Base-by-base conservation (phyloP, 2,329 filamentous ascomycete species). In the Ceratocystiopsis minuta region DNA sequence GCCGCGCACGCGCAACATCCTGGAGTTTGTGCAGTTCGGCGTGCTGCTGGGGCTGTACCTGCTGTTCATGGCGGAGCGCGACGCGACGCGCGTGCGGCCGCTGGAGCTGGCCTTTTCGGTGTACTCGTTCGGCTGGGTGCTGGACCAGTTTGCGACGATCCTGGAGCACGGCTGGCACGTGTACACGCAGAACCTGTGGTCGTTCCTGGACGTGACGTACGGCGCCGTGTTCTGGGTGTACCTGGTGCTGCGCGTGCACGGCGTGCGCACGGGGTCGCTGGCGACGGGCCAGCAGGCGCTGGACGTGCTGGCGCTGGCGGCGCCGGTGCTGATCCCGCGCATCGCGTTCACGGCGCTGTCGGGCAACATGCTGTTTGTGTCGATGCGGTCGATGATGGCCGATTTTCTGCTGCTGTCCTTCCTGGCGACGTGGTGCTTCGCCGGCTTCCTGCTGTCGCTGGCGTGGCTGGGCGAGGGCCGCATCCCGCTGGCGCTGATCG, bases 181-280 rank as follows among this genome's bases (percentile, higher is more conserved):
- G 1, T 87, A 90, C 53, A 86, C 83, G 0, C 82, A 92, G 55
- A 88, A 90, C 51, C 62, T 92, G 4, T 92, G 84, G 84, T 85
- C 82, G 0, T 90, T 92, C 52, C 68, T 92, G 15, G 84, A 90
- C 55, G 75, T 88, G 38, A 75, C 74, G 5, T 92, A 88, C 52
- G 70, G 76, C n/a, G 51, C 67, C 36, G 78, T 90, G 31, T 90
- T 82, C 54, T 63, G 68, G 51, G 59, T 67, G 15, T 90, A 88
- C 55, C 62, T 86, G 7, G 56, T 70, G 24, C 56, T 87, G 31
- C 78, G 84, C 5, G 59, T 84, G 14, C 71, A 79, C 51, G 78
- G 78, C 31, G 70, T 73, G 57, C 60, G 65, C 12, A 64, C 60
- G 1, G 65, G 59, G 4, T 60, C 67, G 10, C 50, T 64, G 3